phyloP scores from a whole-genome alignment of 257 asterid genomes.

The Misopates orontium region DNA sequence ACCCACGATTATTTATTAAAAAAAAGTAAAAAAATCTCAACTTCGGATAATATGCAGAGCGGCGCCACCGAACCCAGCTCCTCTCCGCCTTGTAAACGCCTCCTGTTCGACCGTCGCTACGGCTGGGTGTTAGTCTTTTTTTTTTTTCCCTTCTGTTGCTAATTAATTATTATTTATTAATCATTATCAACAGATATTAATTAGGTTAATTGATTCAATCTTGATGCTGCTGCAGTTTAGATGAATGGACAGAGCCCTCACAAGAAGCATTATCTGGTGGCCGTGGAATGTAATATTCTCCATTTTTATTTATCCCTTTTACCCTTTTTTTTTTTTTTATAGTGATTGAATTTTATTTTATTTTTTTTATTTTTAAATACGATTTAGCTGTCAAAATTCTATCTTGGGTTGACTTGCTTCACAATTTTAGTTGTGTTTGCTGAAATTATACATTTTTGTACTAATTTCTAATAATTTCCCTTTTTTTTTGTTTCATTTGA shows the following conservation, averaged over 20 bases:
- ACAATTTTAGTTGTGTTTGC: not conserved
- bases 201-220: no score
- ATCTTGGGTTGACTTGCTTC: not conserved
- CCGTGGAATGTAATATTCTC: slow-evolving; percentile 61
- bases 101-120: slow-evolving; percentile 72
- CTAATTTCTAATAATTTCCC: not conserved
- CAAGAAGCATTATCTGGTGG: slow-evolving; percentile 71
- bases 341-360: not conserved
- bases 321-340: no score
- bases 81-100: slow-evolving; percentile 46
- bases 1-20: no score
- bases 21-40: no score
- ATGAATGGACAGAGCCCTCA: slow-evolving; percentile 67
- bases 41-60: slow-evolving; percentile 19
- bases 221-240: slow-evolving; percentile 46
- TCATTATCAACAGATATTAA: no score
- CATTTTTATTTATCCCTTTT: not conserved
- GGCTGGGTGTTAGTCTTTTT: slow-evolving; percentile 62
- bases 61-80: slow-evolving; percentile 34
- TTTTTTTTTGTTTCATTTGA: slow-evolving; percentile 23
- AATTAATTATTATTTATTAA: no score
- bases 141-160: not conserved
- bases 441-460: not conserved
- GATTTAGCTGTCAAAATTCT: not conserved
- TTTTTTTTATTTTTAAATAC: not conserved